Evolutionary conservation across 768 basidiomycete genomes (phyloP).

Genomic region (Lactifluus pinguis): DNA sequence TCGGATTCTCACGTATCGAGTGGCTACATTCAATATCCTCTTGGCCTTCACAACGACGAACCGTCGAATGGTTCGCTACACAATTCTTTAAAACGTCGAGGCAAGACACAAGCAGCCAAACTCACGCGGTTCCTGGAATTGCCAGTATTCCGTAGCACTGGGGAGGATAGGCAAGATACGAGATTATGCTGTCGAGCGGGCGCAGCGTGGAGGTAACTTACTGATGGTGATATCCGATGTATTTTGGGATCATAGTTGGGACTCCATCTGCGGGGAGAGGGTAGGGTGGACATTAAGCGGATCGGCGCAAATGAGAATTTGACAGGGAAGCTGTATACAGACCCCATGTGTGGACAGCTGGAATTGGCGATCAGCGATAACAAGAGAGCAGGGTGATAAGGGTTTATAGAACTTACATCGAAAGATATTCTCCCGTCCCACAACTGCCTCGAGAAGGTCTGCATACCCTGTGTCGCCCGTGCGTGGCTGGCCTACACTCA

Average conservation of each 20-base stretch:
- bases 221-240: slow-evolving; percentile 41
- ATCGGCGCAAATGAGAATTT: not conserved
- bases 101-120: not conserved
- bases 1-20: slow-evolving; percentile 33
- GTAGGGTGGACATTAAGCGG: not conserved
- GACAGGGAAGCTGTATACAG: not conserved
- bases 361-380: not conserved
- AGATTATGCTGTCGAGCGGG: not conserved
- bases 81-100: slow-evolving; percentile 5
- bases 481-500: slow-evolving; percentile 38
- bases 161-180: not conserved
- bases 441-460: slow-evolving; percentile 29
- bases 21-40: slow-evolving; percentile 43
- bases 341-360: slow-evolving; percentile 40
- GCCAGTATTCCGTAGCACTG: slow-evolving; percentile 39
- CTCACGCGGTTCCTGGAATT: slow-evolving; percentile 35
- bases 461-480: slow-evolving; percentile 36
- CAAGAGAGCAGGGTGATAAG: not conserved
- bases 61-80: slow-evolving; percentile 26
- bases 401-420: slow-evolving; percentile 26
- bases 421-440: slow-evolving; percentile 34
- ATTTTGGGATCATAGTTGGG: slow-evolving; percentile 39
- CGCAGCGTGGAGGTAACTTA: slow-evolving; percentile 17
- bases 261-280: slow-evolving; percentile 34
- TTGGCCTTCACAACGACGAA: slow-evolving; percentile 33